A percentile compares a stretch with the other conserved stretches of the same genome.
Evolutionary conservation across 164 flowering plant species (phyloP).

Genomic region (Hamamelis virginiana): DNA sequence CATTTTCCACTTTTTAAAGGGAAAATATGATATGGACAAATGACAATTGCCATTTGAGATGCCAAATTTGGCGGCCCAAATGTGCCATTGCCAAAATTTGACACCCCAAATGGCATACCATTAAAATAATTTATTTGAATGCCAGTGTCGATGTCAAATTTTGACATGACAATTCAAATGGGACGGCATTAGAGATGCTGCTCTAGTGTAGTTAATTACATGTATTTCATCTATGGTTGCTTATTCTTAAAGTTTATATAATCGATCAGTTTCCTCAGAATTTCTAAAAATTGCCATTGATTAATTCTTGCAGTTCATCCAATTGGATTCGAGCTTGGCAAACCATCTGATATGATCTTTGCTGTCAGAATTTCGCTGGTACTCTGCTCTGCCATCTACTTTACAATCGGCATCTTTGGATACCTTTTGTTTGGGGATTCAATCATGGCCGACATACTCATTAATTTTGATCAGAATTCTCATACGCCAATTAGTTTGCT

Average conservation of each 20-base stretch:
- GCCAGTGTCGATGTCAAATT: too few relatives aligned
- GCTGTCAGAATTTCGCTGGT: conserved; percentile 65
- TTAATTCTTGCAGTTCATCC: conserved; percentile 74
- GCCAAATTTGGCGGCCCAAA: too few relatives aligned
- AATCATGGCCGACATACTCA: conserved; percentile 64
- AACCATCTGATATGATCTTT: conserved; percentile 52
- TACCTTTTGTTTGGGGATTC: conserved; percentile 86
- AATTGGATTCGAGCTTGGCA: conserved; percentile 58
- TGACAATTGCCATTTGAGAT: too few relatives aligned
- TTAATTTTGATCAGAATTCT: conserved; percentile 63
- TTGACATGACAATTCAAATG: too few relatives aligned
- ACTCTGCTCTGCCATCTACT: conserved; percentile 67
- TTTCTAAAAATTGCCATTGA: neutral
- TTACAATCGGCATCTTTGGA: conserved; percentile 68
- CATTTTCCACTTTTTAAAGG: too few relatives aligned
- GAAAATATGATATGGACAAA: too few relatives aligned
- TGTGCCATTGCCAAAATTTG: too few relatives aligned
- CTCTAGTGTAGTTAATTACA: neutral
- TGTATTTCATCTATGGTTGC: neutral
- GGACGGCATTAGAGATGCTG: too few relatives aligned
- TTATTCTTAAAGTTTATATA: too few relatives aligned
- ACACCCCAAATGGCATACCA: too few relatives aligned
- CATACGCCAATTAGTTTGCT: conserved; percentile 39
- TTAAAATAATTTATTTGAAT: too few relatives aligned
- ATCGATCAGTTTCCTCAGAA: too few relatives aligned